phyloP scores from a whole-genome alignment of 257 asterid genomes.

The Anisodus acutangulus region DNA sequence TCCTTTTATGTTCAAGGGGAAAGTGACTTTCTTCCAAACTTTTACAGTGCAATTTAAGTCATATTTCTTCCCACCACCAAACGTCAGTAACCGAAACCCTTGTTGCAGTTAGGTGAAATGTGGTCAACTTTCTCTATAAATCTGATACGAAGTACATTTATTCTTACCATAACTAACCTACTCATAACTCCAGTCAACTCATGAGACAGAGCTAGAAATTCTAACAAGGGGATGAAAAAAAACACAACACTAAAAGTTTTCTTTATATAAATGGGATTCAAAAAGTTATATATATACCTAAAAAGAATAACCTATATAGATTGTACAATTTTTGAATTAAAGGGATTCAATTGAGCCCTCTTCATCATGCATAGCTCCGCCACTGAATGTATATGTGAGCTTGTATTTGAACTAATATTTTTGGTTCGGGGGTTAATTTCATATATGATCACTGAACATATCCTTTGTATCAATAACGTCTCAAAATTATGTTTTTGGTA shows the following conservation, averaged over 20 bases:
- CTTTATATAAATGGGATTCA: neutral
- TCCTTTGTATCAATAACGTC: neutral
- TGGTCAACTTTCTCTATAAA: neutral
- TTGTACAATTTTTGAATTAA: too few relatives aligned
- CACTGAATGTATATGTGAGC: too few relatives aligned
- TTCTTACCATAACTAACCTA: neutral
- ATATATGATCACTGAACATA: too few relatives aligned
- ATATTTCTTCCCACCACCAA: neutral
- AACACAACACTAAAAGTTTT: too few relatives aligned
- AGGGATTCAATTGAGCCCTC: too few relatives aligned
- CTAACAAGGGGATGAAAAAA: too few relatives aligned
- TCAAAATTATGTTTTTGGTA: too few relatives aligned
- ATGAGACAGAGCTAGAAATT: neutral
- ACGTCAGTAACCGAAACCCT: neutral
- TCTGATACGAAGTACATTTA: neutral
- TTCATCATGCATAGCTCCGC: too few relatives aligned
- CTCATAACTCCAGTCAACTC: neutral
- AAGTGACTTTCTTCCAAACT: neutral
- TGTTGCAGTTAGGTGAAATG: neutral
- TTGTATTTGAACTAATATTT: too few relatives aligned
- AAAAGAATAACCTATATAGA: too few relatives aligned
- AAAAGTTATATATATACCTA: too few relatives aligned
- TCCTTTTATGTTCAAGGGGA: neutral
- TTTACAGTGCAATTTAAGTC: neutral
- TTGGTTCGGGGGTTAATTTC: too few relatives aligned